A percentile compares a stretch with the other conserved stretches of the same genome.
Evolutionary conservation across 768 basidiomycete species (phyloP).

Genomic region (Lactifluus subvellereus): DNA sequence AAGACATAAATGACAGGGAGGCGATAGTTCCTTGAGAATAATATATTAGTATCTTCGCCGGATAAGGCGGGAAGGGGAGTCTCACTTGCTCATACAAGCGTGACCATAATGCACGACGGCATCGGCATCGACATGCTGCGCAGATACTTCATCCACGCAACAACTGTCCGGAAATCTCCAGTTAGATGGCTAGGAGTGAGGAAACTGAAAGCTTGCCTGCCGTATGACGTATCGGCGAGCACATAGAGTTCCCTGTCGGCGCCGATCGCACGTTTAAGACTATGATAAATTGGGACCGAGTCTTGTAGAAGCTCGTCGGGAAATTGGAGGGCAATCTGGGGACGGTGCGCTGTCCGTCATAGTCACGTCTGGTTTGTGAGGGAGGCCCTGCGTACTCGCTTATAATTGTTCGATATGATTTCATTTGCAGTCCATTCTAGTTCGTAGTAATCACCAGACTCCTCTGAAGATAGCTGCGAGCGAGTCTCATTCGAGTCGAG

Average conservation of each 20-base stretch:
- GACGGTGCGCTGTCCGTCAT: neutral
- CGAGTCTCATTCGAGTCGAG: conserved; percentile 38
- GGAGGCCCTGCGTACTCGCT: conserved; percentile 46
- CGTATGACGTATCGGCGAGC: conserved; percentile 97
- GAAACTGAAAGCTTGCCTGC: conserved; percentile 53
- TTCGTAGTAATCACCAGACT: conserved; percentile 68
- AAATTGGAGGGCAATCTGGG: conserved; percentile 85
- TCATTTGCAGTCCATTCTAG: conserved; percentile 58
- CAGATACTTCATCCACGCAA: conserved; percentile 94
- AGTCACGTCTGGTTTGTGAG: neutral
- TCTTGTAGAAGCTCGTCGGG: conserved; percentile 88
- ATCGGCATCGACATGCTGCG: conserved; percentile 90
- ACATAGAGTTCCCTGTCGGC: conserved; percentile 65
- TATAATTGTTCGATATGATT: conserved; percentile 58
- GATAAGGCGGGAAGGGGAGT: neutral
- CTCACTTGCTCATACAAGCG: conserved; percentile 86
- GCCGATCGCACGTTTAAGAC: conserved; percentile 49
- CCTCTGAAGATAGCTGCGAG: conserved; percentile 28
- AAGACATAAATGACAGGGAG: conserved; percentile 90
- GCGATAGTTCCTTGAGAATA: conserved; percentile 61
- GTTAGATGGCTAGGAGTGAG: neutral
- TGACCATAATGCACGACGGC: conserved; percentile 93
- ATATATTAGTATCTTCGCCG: neutral
- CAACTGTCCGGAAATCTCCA: conserved; percentile 47
- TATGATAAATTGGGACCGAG: conserved; percentile 76